Evolutionary conservation across 306 rosid species (phyloP).

Genomic region (Cucurbita moschata): DNA sequence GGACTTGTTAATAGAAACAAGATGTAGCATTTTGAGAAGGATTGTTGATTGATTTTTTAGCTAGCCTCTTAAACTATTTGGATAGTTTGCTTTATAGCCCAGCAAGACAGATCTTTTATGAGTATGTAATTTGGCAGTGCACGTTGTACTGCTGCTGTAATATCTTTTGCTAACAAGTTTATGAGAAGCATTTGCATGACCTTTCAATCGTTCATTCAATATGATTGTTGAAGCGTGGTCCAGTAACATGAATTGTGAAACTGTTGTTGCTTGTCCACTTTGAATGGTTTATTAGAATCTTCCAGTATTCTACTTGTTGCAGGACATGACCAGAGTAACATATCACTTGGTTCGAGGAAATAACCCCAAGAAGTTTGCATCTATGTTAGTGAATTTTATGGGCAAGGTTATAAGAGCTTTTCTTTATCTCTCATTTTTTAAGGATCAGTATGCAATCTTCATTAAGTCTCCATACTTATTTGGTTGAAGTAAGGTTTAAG

Average conservation of each 20-base stretch:
- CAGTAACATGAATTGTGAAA: not conserved
- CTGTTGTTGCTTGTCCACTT: not conserved
- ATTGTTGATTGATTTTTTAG: not conserved
- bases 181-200: not conserved
- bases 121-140: not conserved
- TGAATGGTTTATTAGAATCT: not conserved
- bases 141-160: not conserved
- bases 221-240: not conserved
- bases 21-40: not conserved
- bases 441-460: slow-evolving; percentile 5
- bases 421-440: not conserved
- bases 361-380: slow-evolving; percentile 63
- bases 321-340: slow-evolving; percentile 85
- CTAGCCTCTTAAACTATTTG: not conserved
- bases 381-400: slow-evolving; percentile 59
- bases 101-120: not conserved
- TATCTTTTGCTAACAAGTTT: not conserved
- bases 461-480: not conserved
- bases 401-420: slow-evolving; percentile 49
- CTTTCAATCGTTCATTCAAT: not conserved
- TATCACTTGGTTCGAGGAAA: slow-evolving; percentile 74
- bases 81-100: not conserved
- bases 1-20: not conserved
- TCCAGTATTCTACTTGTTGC: slow-evolving; percentile 22
- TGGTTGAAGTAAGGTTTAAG: not conserved